Evolutionary conservation across 805 yeast species (phyloP).

Genomic region (Candida odintsovae): DNA sequence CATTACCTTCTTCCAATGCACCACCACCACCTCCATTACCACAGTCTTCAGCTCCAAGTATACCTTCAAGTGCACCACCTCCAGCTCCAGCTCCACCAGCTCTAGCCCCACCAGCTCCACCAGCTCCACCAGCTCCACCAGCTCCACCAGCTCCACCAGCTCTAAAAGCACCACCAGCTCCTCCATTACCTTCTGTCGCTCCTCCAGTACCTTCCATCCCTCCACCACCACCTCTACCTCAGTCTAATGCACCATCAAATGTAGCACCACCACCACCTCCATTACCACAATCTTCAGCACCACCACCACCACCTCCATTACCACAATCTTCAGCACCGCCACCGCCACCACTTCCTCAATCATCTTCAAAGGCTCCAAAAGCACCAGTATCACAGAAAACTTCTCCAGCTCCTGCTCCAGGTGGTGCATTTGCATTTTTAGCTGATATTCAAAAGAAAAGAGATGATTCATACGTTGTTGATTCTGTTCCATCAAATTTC

Average conservation of each 20-base stretch:
- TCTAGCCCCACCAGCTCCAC: constrained; percentile 3
- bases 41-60: constrained; percentile 2
- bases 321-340: constrained; percentile 16
- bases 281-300: constrained; percentile 15
- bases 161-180: constrained; percentile 15
- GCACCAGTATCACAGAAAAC: constrained; percentile 8
- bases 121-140: constrained; percentile 7
- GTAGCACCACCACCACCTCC: constrained; percentile 8
- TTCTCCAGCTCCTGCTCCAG: constrained; percentile 18
- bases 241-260: constrained; percentile 5
- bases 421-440: constrained; percentile 49
- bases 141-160: constrained; percentile 34
- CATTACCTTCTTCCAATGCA: constrained; percentile 17
- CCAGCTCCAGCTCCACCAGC: constrained; percentile 10
- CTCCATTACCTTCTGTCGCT: constrained; percentile 4
- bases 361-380: constrained; percentile 7
- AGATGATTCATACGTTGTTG: constrained; percentile 46
- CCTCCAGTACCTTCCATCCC: constrained; percentile 22
- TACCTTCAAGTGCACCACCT: constrained; percentile 4
- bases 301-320: constrained; percentile 33
- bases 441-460: constrained; percentile 54
- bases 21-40: constrained; percentile 24
- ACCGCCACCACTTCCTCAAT: constrained; percentile 14
- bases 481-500: constrained; percentile 25
- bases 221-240: constrained; percentile 30